Evolutionary conservation across 805 yeast species (phyloP), one percentile per base, ranked within the genome.

Genomic region (Candida alai): DNA sequence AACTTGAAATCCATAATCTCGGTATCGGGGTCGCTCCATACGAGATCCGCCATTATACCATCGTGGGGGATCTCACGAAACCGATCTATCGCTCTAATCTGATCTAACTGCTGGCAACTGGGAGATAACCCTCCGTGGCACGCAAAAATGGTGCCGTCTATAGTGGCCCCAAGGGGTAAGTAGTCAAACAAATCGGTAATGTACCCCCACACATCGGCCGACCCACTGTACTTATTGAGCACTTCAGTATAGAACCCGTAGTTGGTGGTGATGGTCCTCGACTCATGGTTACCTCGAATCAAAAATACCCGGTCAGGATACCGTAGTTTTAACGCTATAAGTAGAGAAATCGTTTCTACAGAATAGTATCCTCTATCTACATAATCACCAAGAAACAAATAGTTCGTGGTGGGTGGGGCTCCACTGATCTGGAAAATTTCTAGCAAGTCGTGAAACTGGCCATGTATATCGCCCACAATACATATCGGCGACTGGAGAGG

Each of bases 31-130:
- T 93, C 99, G 15, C 93, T 81, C 99, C 99, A 93, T 13, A 93
- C 97, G 32, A 93, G 65, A 57, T 93, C 99, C 1, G 98, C 98
- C 97, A 93, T 93, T 11, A 97, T 95, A 0, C 99, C 99, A 56
- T 93, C 98, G 48, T 94, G 98, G 0, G 99, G 99, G 9, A 94
- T 87, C 56, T 93, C 99, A 44, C 80, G 76, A 54, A 88, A 90
- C 39, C 99, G 58, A 58, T 93, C 98, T 6, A 94, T 80, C 11
- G 93, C 79, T 43, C 84, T 71, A 33, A 93, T 86, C 45, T 94
- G 97, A 54, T 93, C 97, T 15, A 93, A 73, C 6, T 93, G 84
- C 52, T 90, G 97, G 30, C 95, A 86, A 43, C 88, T 85, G 0
- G 99, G 99, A 4, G 96, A 85, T 5, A 93, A 62, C 0, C 98